Base-by-base conservation (phyloP, 345 rosid species). In the Sisymbrium irio region DNA sequence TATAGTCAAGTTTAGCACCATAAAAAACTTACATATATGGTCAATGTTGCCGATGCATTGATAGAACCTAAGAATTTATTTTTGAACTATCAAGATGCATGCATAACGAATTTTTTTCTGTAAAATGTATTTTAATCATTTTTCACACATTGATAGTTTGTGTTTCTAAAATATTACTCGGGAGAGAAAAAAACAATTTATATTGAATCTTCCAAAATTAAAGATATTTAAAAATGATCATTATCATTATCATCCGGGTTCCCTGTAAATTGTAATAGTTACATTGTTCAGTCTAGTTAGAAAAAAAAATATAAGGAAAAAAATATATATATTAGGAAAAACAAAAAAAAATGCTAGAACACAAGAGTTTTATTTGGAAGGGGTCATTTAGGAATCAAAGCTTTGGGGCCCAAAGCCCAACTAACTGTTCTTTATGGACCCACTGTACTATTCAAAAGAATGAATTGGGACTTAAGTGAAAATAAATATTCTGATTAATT, bases 351-450 rank as follows among this genome's bases (percentile, higher is more conserved):
- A 33, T 33, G 4, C 5, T 40, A 41, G 17, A 33, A 40, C 44
- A 40, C 44, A 30, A 28, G 76, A 7, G 35, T 62, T 30, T 42
- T 42, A 44, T 45, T 27, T 25, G 28, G 49, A 73, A 45, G 50
- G 27, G 49, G 65, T 65, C 2, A 22, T 3, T 22, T 3, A 12
- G n/a, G 32, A 59, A 68, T 60, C 50, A 68, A 75, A 60, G 50
- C 74, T 42, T 41, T 61, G 67, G 74, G 63, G 14, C 37, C 73
- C 12, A 45, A 45, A 67, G 68, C 37, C 46, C 42, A 66, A 5
- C 30, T 59, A 50, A 39, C 49, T 15, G 42, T 73, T 46, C 33
- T 36, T 55, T 13, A 41, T 46, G 69, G 72, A 57, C 78, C 72
- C 72, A 66, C 35, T 30, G 15, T 33, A 51, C 57, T 60, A 12